Evolutionary conservation across 148 eudicot species (phyloP).

Genomic region (Limonium bicolor): DNA sequence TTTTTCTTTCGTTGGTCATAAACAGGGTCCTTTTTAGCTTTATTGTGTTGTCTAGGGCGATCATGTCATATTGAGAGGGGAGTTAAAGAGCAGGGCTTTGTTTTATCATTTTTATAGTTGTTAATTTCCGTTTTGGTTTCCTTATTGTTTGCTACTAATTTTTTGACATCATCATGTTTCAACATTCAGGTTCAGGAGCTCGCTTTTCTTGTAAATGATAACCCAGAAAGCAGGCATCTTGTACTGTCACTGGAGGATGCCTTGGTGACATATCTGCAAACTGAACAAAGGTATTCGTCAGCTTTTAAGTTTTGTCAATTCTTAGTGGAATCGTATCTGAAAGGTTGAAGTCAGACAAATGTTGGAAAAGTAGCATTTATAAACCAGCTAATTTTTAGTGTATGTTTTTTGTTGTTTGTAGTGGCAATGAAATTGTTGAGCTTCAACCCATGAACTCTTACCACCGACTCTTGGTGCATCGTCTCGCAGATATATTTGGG

Average conservation of each 20-base stretch:
- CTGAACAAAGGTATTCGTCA: conserved; percentile 61
- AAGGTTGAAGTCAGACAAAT: too few relatives aligned
- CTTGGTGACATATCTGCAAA: conserved; percentile 56
- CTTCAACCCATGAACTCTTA: conserved; percentile 91
- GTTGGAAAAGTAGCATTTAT: too few relatives aligned
- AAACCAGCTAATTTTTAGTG: too few relatives aligned
- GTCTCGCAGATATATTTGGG: conserved; percentile 98
- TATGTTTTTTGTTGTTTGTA: conserved; percentile 16
- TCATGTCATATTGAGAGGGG: too few relatives aligned
- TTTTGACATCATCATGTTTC: neutral
- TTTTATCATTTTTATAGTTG: neutral
- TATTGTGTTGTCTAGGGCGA: too few relatives aligned
- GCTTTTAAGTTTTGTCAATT: too few relatives aligned
- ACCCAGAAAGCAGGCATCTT: conserved; percentile 74
- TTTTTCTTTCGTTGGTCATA: neutral
- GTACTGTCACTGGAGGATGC: conserved; percentile 72
- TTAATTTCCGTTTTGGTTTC: neutral
- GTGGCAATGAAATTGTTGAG: conserved; percentile 53
- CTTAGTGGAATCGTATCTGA: too few relatives aligned
- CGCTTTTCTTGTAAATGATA: conserved; percentile 81
- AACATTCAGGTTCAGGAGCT: conserved; percentile 76
- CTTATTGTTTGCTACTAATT: neutral
- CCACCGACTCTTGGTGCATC: conserved; percentile 83
- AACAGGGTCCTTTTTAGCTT: neutral
- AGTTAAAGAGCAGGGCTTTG: neutral